phyloP scores from a whole-genome alignment of 768 basidiomycete genomes.

The Mycena galericulata region DNA sequence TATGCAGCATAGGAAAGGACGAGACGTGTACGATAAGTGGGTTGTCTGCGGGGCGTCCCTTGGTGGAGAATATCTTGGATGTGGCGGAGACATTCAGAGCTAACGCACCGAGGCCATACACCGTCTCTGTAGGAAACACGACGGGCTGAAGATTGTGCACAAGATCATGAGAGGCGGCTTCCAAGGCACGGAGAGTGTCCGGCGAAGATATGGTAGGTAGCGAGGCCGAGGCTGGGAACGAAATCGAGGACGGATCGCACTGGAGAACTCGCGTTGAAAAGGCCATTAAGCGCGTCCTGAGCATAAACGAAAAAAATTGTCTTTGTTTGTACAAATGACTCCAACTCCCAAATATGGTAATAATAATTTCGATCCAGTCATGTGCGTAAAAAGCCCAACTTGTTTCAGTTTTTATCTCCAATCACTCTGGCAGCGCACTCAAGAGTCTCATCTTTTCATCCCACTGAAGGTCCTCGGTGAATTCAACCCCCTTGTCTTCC shows the following conservation, averaged over 20 bases:
- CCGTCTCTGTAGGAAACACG: conserved; percentile 97
- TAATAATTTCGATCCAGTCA: background rate
- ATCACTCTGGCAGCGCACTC: conserved; percentile 38
- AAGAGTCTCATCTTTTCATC: conserved; percentile 56
- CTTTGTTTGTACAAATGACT: conserved; percentile 6
- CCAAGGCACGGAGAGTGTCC: conserved; percentile 65
- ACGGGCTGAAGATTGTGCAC: conserved; percentile 65
- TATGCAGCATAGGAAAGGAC: conserved; percentile 81
- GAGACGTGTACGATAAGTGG: conserved; percentile 98
- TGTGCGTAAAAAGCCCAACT: no score
- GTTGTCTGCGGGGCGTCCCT: conserved; percentile 95
- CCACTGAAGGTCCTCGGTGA: conserved; percentile 69
- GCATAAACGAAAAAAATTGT: conserved; percentile 12
- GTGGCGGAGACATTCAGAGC: conserved; percentile 77
- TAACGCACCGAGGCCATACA: conserved; percentile 95
- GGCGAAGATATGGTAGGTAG: conserved; percentile 61
- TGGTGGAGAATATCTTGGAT: conserved; percentile 83
- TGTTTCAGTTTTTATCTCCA: no score
- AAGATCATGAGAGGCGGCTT: conserved; percentile 67
- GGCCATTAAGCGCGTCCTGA: conserved; percentile 32
- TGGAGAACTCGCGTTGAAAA: conserved; percentile 58
- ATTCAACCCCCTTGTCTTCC: conserved; percentile 63
- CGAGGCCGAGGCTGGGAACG: conserved; percentile 60
- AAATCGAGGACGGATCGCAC: conserved; percentile 74
- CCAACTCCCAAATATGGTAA: conserved; percentile 14